Percentiles rank a stretch among this genome's conserved stretches.
Evolutionary conservation across 257 asterid genomes (phyloP).

Genomic region (Paulownia fortunei): DNA sequence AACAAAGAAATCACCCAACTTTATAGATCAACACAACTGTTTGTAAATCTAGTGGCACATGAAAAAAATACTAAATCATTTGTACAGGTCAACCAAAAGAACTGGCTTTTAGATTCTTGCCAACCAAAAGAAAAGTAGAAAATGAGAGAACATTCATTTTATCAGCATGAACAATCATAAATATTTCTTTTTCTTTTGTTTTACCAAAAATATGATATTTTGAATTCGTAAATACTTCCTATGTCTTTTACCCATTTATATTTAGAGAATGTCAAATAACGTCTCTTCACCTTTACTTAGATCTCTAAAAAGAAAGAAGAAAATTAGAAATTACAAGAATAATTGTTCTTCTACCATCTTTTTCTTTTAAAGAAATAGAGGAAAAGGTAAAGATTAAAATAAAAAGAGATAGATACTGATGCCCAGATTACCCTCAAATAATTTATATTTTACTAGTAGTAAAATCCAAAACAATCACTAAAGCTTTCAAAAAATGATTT

Average conservation of each 20-base stretch:
- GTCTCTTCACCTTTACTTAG: not conserved
- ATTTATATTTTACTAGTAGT: no score
- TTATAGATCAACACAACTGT: no score
- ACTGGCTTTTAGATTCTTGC: not conserved
- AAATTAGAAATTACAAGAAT: not conserved
- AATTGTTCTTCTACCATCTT: constrained; percentile 4
- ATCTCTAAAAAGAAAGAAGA: not conserved
- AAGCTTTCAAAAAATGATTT: no score
- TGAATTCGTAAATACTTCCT: not conserved
- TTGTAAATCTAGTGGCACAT: not conserved
- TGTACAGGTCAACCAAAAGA: no score
- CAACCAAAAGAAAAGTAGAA: not conserved
- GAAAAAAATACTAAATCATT: no score
- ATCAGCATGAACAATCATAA: not conserved
- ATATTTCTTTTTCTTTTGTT: not conserved
- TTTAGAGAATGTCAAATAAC: not conserved
- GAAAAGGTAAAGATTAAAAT: not conserved
- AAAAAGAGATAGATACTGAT: not conserved
- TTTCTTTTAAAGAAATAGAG: not conserved
- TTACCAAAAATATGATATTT: not conserved
- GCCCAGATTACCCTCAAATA: no score
- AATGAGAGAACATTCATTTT: not conserved
- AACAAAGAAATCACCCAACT: not conserved
- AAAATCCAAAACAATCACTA: no score
- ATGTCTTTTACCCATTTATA: not conserved